phyloP scores from a whole-genome alignment of 2,329 filamentous ascomycete species.

The Byssothecium circinans region DNA sequence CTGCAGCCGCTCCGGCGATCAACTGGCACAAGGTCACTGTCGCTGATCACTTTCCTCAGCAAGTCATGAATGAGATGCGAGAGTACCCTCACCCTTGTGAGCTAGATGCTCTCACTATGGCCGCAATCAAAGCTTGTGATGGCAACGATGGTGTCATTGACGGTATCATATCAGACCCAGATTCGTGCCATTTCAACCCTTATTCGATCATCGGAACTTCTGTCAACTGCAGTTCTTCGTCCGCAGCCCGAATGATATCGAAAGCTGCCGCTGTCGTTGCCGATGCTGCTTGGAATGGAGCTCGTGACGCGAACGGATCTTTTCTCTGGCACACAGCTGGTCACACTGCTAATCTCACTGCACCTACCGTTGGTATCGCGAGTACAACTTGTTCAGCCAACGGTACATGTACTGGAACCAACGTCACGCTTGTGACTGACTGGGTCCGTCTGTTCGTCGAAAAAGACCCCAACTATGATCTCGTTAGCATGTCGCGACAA shows the following conservation, averaged over 20 bases:
- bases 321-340: slow-evolving; percentile 19
- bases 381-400: slow-evolving; percentile 14
- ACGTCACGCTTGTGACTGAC: neutral
- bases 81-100: slow-evolving; percentile 23
- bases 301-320: slow-evolving; percentile 12
- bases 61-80: slow-evolving; percentile 23
- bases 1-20: slow-evolving; percentile 32
- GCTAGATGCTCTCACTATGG: slow-evolving; percentile 20
- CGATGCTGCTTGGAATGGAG: slow-evolving; percentile 19
- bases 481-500: slow-evolving; percentile 2
- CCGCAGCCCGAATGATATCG: neutral
- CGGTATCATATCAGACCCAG: no score
- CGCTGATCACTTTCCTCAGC: slow-evolving; percentile 17
- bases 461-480: slow-evolving; percentile 13
- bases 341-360: slow-evolving; percentile 7
- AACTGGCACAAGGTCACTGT: slow-evolving; percentile 14
- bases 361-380: slow-evolving; percentile 14
- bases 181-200: slow-evolving; percentile 28
- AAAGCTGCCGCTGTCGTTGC: slow-evolving; percentile 1
- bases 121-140: slow-evolving; percentile 23
- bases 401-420: slow-evolving; percentile 13
- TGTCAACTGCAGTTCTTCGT: slow-evolving; percentile 3
- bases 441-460: slow-evolving; percentile 17
- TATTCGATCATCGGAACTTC: slow-evolving; percentile 5
- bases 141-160: slow-evolving; percentile 28